Evolutionary conservation across 805 yeast species (phyloP).

Genomic region (Metschnikowia borealis): DNA sequence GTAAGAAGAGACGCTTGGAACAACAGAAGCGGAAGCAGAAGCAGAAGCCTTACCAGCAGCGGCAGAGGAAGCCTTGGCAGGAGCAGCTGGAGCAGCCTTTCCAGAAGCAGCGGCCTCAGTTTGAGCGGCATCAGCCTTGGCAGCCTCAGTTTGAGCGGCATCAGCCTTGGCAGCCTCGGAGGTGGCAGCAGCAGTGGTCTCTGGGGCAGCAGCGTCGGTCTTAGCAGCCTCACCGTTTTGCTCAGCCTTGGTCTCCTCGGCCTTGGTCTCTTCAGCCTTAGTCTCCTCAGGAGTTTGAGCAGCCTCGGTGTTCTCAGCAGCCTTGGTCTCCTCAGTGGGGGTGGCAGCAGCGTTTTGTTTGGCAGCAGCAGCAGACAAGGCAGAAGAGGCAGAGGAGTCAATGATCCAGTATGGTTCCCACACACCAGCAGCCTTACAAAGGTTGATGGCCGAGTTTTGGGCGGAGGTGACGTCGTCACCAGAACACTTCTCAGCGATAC

Average conservation of each 20-base stretch:
- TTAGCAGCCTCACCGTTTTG: conserved; percentile 1
- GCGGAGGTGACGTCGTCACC: conserved; percentile 30
- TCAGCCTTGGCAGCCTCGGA: conserved; percentile 2
- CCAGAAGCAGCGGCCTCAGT: conserved; percentile 2
- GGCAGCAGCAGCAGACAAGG: conserved; percentile 25
- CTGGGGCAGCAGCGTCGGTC: conserved; percentile 1
- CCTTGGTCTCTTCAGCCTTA: background rate
- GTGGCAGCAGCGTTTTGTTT: conserved; percentile 12
- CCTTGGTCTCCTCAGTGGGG: conserved; percentile 3
- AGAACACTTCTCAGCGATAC: conserved; percentile 24
- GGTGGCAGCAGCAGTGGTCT: conserved; percentile 3
- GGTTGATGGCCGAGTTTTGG: conserved; percentile 27
- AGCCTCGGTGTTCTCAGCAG: conserved; percentile 1
- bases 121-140: conserved; percentile 1
- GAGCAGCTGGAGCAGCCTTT: background rate
- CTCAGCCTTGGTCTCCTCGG: conserved; percentile 4
- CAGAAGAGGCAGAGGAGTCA: conserved; percentile 22
- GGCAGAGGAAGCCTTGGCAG: conserved; percentile 6
- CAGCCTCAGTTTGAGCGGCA: conserved; percentile 4
- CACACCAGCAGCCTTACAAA: conserved; percentile 35
- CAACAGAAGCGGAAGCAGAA: conserved; percentile 2
- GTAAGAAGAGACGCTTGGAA: conserved; percentile 11
- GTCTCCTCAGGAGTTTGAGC: conserved; percentile 2
- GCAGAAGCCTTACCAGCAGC: background rate
- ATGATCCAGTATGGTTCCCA: conserved; percentile 32